Percentiles rank a stretch among this genome's conserved stretches.
Conservation (phyloP, 2,329 filamentous ascomycete genomes). For the Monilinia fructicola region DNA sequence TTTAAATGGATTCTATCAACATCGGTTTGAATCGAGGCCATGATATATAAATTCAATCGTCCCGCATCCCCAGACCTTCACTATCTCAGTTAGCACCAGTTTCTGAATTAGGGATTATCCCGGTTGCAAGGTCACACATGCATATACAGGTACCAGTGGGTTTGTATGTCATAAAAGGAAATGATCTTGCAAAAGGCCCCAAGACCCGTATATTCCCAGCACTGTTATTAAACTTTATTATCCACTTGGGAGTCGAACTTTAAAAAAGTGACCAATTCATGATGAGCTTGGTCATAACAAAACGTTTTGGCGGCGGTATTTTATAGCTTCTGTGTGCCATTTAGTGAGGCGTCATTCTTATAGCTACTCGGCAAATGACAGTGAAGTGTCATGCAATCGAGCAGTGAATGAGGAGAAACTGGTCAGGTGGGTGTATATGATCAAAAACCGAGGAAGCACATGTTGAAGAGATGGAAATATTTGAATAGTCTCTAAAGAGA, state of each 20-base stretch:
- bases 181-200: background rate
- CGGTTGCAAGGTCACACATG: background rate
- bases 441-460: background rate
- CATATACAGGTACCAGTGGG: conserved; percentile 7
- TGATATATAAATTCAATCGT: background rate
- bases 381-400: background rate
- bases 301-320: background rate
- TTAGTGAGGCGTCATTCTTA: background rate
- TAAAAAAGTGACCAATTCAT: background rate
- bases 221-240: background rate
- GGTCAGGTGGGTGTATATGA: background rate
- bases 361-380: background rate
- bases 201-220: background rate
- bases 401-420: background rate
- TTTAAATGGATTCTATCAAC: background rate
- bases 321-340: background rate
- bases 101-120: background rate
- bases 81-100: background rate
- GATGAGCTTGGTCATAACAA: background rate
- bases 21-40: background rate
- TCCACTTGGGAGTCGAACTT: background rate
- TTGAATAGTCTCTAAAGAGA: background rate
- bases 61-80: background rate
- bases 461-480: background rate
- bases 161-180: background rate